Evolutionary conservation across 2,329 filamentous ascomycete genomes (phyloP), one percentile per base, ranked within the genome.

Genomic region (Penicillium sumatraense): DNA sequence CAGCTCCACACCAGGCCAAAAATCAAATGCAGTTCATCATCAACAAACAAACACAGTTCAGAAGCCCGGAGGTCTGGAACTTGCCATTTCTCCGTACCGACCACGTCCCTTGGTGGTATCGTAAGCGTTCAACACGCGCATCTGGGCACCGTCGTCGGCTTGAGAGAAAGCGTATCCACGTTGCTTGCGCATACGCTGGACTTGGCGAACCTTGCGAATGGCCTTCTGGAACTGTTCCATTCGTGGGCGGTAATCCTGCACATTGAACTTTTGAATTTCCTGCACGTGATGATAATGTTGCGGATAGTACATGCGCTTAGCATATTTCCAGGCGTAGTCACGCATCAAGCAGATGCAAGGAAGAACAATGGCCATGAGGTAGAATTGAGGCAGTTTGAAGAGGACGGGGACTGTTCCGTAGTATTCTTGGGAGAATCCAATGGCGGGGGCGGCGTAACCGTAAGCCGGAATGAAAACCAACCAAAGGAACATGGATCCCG

Each of bases 221-320:
- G 95, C 95, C 78, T 99, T 99, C 78, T 99, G 95, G 82, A 99
- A 99, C 78, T 99, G 95, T 71, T 99, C 95, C 95, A 99, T 99
- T 70, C 95, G 88, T 59, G 95, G 95, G 70, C 95, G 84, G 77
- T 99, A 99, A 78, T 99, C 95, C 78, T 99, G 95, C 57, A 99
- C 96, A 68, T 99, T 99, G 80, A 98, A 99, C 78, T 99, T 99
- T 76, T 99, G 95, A 66, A 99, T 99, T 79, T 99, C 95, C 35
- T 99, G 95, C 61, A 99, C 95, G 74, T 99, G 95, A 68, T 99
- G 95, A 70, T 99, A 99, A 40, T 91, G 87, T 77, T 97, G 90
- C 20, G 95, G 95, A 65, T 88, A 89, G 78, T 98, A 99, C 92
- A 99, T 97, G 62, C 95, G 86, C 81, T 96, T 97, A 58, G 86